Percentiles rank a stretch among this genome's conserved stretches.
Conservation (phyloP, 208 protist species). For the Acanthamoeba culbertsoni region DNA sequence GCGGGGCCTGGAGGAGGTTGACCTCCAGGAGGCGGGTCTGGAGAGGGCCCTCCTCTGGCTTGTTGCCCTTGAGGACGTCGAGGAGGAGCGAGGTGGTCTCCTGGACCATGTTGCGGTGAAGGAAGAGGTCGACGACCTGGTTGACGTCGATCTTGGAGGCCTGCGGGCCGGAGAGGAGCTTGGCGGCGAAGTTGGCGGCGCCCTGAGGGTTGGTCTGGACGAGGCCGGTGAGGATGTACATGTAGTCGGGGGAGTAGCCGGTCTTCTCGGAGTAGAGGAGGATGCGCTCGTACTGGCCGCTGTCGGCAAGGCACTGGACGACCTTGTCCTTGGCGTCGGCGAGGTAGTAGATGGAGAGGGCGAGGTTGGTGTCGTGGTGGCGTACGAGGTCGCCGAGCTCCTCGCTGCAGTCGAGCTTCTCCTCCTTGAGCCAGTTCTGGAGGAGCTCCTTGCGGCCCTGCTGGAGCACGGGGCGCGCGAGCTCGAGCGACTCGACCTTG, state of each 20-base stretch:
- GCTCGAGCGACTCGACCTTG: slow-evolving; percentile 96
- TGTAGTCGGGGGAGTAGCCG: slow-evolving; percentile 95
- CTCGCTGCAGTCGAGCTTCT: slow-evolving; percentile 98
- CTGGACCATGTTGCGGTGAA: slow-evolving; percentile 93
- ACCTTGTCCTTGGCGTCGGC: slow-evolving; percentile 63
- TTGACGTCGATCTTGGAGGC: slow-evolving; percentile 44
- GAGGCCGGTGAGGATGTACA: slow-evolving; percentile 92
- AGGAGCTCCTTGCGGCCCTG: slow-evolving; percentile 86
- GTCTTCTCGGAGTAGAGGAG: slow-evolving; percentile 96
- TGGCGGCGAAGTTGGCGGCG: slow-evolving; percentile 91
- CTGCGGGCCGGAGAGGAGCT: slow-evolving; percentile 80
- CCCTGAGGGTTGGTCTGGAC: slow-evolving; percentile 91
- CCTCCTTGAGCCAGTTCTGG: slow-evolving; percentile 97
- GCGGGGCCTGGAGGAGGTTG: slow-evolving; percentile 97
- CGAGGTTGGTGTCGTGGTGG: slow-evolving; percentile 90
- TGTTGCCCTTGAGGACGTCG: slow-evolving; percentile 94
- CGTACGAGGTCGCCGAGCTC: slow-evolving; percentile 98
- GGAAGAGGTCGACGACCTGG: slow-evolving; percentile 94
- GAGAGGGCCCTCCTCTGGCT: slow-evolving; percentile 90
- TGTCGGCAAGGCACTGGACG: slow-evolving; percentile 91
- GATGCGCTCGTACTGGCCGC: slow-evolving; percentile 96
- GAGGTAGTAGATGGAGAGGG: slow-evolving; percentile 95
- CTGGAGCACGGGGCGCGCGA: slow-evolving; percentile 92
- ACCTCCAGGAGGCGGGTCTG: slow-evolving; percentile 99
- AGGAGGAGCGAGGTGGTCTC: slow-evolving; percentile 97